Evolutionary conservation across 441 rosid species (phyloP).

Genomic region (Omphalea diandra): DNA sequence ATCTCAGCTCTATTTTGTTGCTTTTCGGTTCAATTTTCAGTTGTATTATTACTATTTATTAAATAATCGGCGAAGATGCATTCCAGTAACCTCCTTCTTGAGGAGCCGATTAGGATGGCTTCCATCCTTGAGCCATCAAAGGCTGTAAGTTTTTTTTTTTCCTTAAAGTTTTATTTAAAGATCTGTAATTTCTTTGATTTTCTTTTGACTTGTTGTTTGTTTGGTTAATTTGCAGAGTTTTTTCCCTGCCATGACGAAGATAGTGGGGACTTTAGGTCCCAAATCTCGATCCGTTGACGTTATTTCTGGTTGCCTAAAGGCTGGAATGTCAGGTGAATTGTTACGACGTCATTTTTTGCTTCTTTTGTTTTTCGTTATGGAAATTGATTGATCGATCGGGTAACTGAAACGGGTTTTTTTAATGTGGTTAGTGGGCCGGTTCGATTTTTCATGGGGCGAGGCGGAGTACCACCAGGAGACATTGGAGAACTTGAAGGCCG

Average conservation of each 20-base stretch:
- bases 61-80: slow-evolving; percentile 55
- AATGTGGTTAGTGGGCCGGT: slow-evolving; percentile 64
- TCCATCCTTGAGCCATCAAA: slow-evolving; percentile 92
- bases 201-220: slow-evolving; percentile 5
- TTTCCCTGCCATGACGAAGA: slow-evolving; percentile 96
- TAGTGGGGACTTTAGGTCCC: slow-evolving; percentile 95
- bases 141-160: slow-evolving; percentile 46
- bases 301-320: slow-evolving; percentile 81
- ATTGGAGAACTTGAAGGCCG: slow-evolving; percentile 72
- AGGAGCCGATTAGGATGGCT: slow-evolving; percentile 98
- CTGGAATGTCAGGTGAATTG: slow-evolving; percentile 96
- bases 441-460: slow-evolving; percentile 90
- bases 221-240: slow-evolving; percentile 51
- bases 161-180: not conserved
- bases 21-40: not conserved
- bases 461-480: slow-evolving; percentile 85
- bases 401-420: slow-evolving; percentile 8
- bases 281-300: slow-evolving; percentile 83
- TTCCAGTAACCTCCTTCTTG: slow-evolving; percentile 82
- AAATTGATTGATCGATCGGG: slow-evolving; percentile 10
- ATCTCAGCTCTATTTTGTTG: slow-evolving; percentile 1
- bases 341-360: not conserved
- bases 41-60: not conserved
- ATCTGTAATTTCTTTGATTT: slow-evolving; percentile 5
- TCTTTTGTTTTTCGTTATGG: not conserved